Conservation (phyloP, 2,329 filamentous ascomycete species). For the Fusarium oligoseptatum region DNA sequence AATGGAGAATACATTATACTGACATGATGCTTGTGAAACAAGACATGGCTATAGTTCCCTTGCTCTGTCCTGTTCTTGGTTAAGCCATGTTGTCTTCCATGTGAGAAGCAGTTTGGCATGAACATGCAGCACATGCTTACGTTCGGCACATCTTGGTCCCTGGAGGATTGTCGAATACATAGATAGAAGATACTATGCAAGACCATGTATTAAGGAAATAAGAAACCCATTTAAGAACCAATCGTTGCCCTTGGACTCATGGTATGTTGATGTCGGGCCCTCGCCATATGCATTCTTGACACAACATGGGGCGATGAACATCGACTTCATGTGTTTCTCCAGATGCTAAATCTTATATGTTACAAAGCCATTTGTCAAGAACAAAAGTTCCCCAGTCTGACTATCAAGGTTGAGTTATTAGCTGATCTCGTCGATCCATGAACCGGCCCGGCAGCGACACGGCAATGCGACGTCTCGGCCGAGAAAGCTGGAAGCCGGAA, state of each 20-base stretch:
- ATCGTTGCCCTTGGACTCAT: not conserved
- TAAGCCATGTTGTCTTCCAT: not conserved
- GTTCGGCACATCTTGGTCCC: not conserved
- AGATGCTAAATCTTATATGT: not conserved
- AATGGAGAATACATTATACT: not conserved
- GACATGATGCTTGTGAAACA: not conserved
- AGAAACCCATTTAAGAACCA: not conserved
- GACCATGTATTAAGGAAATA: not conserved
- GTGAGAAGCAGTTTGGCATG: not conserved
- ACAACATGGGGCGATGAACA: not conserved
- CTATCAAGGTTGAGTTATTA: not conserved
- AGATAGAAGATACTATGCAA: not conserved
- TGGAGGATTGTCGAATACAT: not conserved
- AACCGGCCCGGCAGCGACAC: not conserved
- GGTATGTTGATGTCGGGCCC: not conserved
- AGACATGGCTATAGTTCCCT: not conserved
- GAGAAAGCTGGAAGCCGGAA: slow-evolving; percentile 15
- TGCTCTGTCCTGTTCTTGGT: not conserved
- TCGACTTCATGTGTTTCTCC: not conserved
- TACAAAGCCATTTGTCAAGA: not conserved
- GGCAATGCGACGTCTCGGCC: slow-evolving; percentile 1
- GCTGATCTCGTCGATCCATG: not conserved
- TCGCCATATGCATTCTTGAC: not conserved
- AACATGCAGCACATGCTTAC: not conserved
- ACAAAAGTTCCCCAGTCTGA: not conserved